phyloP scores from a whole-genome alignment of 2,329 filamentous ascomycete genomes.

The Aspergillus sojae region DNA sequence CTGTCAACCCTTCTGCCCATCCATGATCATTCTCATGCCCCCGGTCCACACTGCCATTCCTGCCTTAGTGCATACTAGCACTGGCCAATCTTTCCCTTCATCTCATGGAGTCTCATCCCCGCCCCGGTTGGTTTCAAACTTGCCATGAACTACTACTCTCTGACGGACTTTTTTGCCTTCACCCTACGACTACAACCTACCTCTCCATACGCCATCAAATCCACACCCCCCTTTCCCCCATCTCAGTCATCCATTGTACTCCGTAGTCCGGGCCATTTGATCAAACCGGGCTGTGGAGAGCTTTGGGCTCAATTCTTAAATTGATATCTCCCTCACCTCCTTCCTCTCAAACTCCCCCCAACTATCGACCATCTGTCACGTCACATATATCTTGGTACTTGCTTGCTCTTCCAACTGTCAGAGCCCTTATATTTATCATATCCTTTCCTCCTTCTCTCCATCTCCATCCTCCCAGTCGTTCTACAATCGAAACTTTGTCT shows the following conservation, averaged over 20 bases:
- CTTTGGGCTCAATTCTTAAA: constrained; percentile 13
- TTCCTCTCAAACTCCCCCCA: constrained; percentile 7
- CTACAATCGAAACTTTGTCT: neutral
- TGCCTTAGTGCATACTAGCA: constrained; percentile 1
- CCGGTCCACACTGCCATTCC: constrained; percentile 4
- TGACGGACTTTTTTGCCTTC: constrained; percentile 11
- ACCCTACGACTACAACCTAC: neutral
- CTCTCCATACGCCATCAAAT: constrained; percentile 5
- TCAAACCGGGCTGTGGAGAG: constrained; percentile 18
- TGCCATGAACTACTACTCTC: constrained; percentile 32
- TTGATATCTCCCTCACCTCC: constrained; percentile 19
- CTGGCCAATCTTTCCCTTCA: neutral
- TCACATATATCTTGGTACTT: constrained; percentile 15
- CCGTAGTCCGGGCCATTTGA: constrained; percentile 17
- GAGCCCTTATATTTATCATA: constrained; percentile 1
- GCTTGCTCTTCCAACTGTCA: neutral
- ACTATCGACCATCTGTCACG: neutral
- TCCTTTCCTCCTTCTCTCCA: neutral
- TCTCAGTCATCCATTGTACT: constrained; percentile 8
- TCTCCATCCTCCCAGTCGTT: constrained; percentile 3
- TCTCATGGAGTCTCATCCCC: constrained; percentile 2
- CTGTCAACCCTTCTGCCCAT: constrained; percentile 1
- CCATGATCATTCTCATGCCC: constrained; percentile 1
- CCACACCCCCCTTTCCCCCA: constrained; percentile 2
- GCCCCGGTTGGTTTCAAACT: constrained; percentile 4